Percentiles rank a stretch among this genome's conserved stretches.
These are phyloP conservation scores for Candida orba DNA, from an alignment of 805 yeast genomes.

Conservation along the genomic window DNA sequence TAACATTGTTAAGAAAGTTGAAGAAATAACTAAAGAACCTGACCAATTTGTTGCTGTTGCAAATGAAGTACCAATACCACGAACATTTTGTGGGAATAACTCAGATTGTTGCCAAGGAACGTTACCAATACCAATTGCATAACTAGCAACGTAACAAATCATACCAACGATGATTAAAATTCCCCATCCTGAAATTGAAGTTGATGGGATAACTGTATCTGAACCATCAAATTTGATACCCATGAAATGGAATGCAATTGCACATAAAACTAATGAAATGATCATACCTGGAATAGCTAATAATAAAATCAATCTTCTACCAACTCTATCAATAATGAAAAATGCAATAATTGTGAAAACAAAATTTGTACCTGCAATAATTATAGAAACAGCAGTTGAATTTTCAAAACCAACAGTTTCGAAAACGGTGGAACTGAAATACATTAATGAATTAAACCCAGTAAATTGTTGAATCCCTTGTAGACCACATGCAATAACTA, in stretches of 20 bases:
- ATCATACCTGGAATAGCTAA: slow-evolving; percentile 85
- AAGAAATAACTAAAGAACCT: slow-evolving; percentile 84
- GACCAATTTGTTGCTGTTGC: slow-evolving; percentile 95
- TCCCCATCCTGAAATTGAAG: slow-evolving; percentile 72
- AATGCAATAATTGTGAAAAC: slow-evolving; percentile 82
- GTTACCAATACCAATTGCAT: slow-evolving; percentile 93
- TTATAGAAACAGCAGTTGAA: slow-evolving; percentile 90
- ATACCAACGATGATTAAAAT: slow-evolving; percentile 77
- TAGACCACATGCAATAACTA: slow-evolving; percentile 83
- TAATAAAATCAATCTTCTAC: slow-evolving; percentile 77
- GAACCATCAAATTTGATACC: slow-evolving; percentile 49
- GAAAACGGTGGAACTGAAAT: slow-evolving; percentile 88
- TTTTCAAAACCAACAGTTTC: slow-evolving; percentile 83
- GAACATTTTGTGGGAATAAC: slow-evolving; percentile 85
- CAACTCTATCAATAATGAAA: slow-evolving; percentile 77
- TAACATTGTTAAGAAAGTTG: slow-evolving; percentile 92
- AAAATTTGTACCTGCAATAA: slow-evolving; percentile 92
- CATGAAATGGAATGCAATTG: slow-evolving; percentile 87
- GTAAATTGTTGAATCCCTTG: slow-evolving; percentile 97
- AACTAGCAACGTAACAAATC: slow-evolving; percentile 82
- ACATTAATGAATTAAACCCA: slow-evolving; percentile 95
- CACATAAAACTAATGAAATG: slow-evolving; percentile 65
- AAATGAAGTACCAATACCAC: slow-evolving; percentile 86
- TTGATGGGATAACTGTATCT: slow-evolving; percentile 31
- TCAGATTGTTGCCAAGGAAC: slow-evolving; percentile 99